These are phyloP conservation scores for Wilcoxina mikolae DNA, from an alignment of 495 filamentous ascomycete species.

Conservation along the genomic window DNA sequence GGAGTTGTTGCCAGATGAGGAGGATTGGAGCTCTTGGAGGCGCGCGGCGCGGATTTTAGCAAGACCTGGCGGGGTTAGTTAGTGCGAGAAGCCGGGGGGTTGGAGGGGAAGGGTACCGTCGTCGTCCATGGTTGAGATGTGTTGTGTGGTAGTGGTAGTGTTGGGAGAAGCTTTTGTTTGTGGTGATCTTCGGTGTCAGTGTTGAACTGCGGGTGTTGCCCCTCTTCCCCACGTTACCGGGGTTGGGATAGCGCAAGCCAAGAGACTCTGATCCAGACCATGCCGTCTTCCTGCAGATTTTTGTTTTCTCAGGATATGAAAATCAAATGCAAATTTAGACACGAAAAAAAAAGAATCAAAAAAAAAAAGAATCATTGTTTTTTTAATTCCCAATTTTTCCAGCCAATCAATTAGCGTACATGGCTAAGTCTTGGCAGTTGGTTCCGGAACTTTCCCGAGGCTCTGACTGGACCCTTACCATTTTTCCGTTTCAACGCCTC, in stretches of 20 bases:
- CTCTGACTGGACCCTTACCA: background rate
- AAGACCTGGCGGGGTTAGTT: constrained; percentile 12
- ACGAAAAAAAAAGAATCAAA: background rate
- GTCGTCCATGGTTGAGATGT: constrained; percentile 18
- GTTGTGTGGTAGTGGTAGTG: background rate
- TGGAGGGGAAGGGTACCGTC: constrained; percentile 10
- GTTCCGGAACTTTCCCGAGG: constrained; percentile 2
- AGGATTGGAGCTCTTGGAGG: constrained; percentile 24
- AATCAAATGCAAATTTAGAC: too few species aligned
- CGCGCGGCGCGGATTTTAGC: constrained; percentile 26
- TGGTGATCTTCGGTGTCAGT: too few species aligned
- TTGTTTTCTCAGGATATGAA: too few species aligned
- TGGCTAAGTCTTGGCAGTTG: background rate
- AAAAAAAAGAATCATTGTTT: background rate
- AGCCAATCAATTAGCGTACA: background rate
- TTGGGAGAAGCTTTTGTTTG: background rate
- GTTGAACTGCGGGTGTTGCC: background rate
- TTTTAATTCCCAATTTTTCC: background rate
- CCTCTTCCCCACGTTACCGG: background rate
- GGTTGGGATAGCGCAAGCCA: background rate
- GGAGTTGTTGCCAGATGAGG: too few species aligned
- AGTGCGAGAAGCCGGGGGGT: background rate
- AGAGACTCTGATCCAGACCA: too few species aligned
- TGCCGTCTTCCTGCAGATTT: too few species aligned
- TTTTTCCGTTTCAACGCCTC: background rate